Conservation (phyloP, 768 basidiomycete species). For the Auricularia cornea region DNA sequence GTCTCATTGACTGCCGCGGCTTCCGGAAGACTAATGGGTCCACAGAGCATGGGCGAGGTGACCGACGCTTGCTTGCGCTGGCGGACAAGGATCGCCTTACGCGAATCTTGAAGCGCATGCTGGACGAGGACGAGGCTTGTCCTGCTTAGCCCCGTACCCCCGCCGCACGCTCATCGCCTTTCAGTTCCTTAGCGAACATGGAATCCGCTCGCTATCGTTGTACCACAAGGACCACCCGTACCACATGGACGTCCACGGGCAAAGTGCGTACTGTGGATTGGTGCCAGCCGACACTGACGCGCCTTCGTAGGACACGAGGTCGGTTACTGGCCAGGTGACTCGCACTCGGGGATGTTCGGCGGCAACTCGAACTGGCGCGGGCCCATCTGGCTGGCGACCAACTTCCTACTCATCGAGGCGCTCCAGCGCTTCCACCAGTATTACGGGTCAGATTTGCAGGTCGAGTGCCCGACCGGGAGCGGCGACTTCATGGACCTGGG, state of each 20-base stretch:
- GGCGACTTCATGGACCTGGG: constrained; percentile 98
- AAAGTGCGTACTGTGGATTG: constrained; percentile 30
- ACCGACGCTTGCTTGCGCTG: constrained; percentile 81
- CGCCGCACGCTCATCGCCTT: too few species aligned
- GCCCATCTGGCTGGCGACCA: constrained; percentile 92
- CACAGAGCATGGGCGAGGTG: constrained; percentile 59
- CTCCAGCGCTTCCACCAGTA: constrained; percentile 97
- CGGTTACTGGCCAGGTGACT: constrained; percentile 97
- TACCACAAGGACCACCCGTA: constrained; percentile 86
- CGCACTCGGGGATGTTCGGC: constrained; percentile 94
- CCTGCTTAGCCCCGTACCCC: too few species aligned
- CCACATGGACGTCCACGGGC: constrained; percentile 89
- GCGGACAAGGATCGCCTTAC: constrained; percentile 87
- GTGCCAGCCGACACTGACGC: too few species aligned
- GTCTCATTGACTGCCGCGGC: too few species aligned
- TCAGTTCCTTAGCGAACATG: constrained; percentile 83
- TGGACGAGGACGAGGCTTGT: constrained; percentile 74
- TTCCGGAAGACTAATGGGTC: too few species aligned
- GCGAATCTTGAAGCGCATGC: constrained; percentile 88
- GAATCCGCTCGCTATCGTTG: constrained; percentile 93
- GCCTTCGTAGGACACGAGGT: constrained; percentile 53
- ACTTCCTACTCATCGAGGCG: constrained; percentile 92
- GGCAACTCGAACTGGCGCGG: constrained; percentile 98
- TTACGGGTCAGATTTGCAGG: constrained; percentile 80
- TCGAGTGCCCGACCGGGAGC: constrained; percentile 93